phyloP scores from a whole-genome alignment of 768 basidiomycete species.

The Boletus coccyginus region DNA sequence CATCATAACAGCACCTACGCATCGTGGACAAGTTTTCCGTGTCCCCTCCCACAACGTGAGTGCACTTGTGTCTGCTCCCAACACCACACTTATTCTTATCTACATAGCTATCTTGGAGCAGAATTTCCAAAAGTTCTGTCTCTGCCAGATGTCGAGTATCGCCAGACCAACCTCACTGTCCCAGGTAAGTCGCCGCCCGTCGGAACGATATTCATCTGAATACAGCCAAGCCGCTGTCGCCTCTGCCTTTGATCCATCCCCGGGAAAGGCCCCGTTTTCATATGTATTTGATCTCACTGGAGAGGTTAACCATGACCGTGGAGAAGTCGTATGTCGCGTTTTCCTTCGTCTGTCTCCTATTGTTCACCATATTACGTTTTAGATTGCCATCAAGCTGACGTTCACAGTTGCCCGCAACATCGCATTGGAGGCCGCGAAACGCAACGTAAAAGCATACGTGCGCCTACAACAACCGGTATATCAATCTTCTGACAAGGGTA shows the following conservation, averaged over 20 bases:
- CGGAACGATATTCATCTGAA: conserved; percentile 11
- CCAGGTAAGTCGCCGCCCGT: conserved; percentile 44
- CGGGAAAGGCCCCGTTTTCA: conserved; percentile 65
- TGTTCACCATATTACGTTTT: conserved; percentile 6
- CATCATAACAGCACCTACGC: conserved; percentile 50
- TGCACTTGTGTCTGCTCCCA: conserved; percentile 15
- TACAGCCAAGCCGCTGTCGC: conserved; percentile 56
- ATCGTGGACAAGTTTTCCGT: conserved; percentile 78
- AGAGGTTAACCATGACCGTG: conserved; percentile 71
- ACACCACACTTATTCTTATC: conserved; percentile 4
- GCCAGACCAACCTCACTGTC: conserved; percentile 77
- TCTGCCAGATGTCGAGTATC: conserved; percentile 72
- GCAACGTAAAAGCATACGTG: conserved; percentile 75
- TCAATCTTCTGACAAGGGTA: conserved; percentile 63
- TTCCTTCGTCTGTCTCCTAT: background rate
- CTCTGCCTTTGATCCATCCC: conserved; percentile 67
- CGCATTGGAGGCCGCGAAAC: conserved; percentile 75
- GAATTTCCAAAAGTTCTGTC: conserved; percentile 70
- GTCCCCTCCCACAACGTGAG: conserved; percentile 69
- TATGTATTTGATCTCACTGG: conserved; percentile 88
- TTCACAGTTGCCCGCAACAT: conserved; percentile 65
- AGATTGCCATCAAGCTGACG: conserved; percentile 81
- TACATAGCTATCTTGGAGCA: conserved; percentile 67
- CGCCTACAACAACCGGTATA: conserved; percentile 79
- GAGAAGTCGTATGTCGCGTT: conserved; percentile 57